Percentiles rank a stretch among this genome's conserved stretches.
Evolutionary conservation across 768 basidiomycete species (phyloP).

Genomic region (Tricholoma saponaceum): DNA sequence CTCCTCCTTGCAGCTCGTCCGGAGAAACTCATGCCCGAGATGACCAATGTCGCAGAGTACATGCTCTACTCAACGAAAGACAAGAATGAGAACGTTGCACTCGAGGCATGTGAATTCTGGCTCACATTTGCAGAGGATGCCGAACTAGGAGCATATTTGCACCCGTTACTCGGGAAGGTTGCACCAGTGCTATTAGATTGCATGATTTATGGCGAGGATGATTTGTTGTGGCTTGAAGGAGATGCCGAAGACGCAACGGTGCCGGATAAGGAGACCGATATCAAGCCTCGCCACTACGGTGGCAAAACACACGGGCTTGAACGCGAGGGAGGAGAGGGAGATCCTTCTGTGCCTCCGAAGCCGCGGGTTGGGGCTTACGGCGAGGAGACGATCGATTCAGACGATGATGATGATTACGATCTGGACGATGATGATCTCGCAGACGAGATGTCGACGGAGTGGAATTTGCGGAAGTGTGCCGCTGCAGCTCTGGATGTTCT

Average conservation of each 20-base stretch:
- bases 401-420: slow-evolving; percentile 87
- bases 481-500: slow-evolving; percentile 97
- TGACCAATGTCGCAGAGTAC: slow-evolving; percentile 93
- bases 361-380: slow-evolving; percentile 63
- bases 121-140: slow-evolving; percentile 96
- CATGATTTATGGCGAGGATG: slow-evolving; percentile 96
- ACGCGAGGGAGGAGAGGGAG: slow-evolving; percentile 47
- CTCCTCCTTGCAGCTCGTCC: slow-evolving; percentile 89
- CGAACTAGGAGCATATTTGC: slow-evolving; percentile 78
- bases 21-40: slow-evolving; percentile 95
- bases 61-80: slow-evolving; percentile 99
- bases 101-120: slow-evolving; percentile 99
- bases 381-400: slow-evolving; percentile 77
- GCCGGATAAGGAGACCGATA: slow-evolving; percentile 92
- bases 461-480: slow-evolving; percentile 98
- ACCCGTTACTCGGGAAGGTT: slow-evolving; percentile 85
- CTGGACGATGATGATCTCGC: slow-evolving; percentile 89
- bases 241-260: slow-evolving; percentile 87
- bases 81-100: slow-evolving; percentile 92
- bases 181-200: slow-evolving; percentile 94
- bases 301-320: slow-evolving; percentile 83
- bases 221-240: slow-evolving; percentile 90
- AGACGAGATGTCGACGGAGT: slow-evolving; percentile 96
- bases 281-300: slow-evolving; percentile 93
- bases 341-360: slow-evolving; percentile 32